phyloP scores from a whole-genome alignment of 1,284 basidiomycete species.

The Rhodotorula sp. region DNA sequence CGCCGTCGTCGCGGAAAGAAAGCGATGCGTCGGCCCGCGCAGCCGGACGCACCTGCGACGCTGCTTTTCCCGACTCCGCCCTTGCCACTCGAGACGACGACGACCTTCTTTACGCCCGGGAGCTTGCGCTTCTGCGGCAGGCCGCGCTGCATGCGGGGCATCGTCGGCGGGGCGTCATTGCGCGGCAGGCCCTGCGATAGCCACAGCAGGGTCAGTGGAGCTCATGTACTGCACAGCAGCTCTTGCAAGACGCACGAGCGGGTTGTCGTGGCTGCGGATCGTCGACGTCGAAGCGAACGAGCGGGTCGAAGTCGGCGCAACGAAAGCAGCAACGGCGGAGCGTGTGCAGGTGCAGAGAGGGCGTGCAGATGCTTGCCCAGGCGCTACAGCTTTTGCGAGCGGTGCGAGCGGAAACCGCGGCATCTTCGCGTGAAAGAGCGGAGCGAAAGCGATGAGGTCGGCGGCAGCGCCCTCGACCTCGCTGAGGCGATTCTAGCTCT shows the following conservation, averaged over 20 bases:
- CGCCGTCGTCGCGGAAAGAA: neutral
- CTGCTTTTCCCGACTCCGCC: constrained; percentile 98
- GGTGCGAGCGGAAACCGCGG: neutral
- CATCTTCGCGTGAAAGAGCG: neutral
- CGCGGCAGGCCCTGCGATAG: constrained; percentile 42
- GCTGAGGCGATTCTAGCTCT: no score
- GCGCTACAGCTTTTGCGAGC: neutral
- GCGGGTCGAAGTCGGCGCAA: neutral
- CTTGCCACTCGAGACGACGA: constrained; percentile 91
- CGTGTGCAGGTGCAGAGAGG: neutral
- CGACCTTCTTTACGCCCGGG: constrained; percentile 60
- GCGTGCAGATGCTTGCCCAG: fast-evolving
- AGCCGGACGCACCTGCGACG: constrained; percentile 66
- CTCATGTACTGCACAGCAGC: fast-evolving
- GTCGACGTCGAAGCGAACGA: constrained; percentile 3
- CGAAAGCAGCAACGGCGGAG: neutral
- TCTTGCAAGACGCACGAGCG: constrained; percentile 19
- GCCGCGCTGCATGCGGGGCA: constrained; percentile 50
- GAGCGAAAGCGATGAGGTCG: no score
- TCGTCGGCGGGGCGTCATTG: constrained; percentile 43
- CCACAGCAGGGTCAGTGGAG: neutral
- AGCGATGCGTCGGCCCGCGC: neutral
- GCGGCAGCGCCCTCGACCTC: no score
- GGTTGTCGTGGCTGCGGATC: constrained; percentile 31
- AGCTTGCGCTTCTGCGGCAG: constrained; percentile 56